These are phyloP conservation scores for Tolypocladium capitatum DNA, from an alignment of 2,329 filamentous ascomycete genomes.

Conservation along the genomic window DNA sequence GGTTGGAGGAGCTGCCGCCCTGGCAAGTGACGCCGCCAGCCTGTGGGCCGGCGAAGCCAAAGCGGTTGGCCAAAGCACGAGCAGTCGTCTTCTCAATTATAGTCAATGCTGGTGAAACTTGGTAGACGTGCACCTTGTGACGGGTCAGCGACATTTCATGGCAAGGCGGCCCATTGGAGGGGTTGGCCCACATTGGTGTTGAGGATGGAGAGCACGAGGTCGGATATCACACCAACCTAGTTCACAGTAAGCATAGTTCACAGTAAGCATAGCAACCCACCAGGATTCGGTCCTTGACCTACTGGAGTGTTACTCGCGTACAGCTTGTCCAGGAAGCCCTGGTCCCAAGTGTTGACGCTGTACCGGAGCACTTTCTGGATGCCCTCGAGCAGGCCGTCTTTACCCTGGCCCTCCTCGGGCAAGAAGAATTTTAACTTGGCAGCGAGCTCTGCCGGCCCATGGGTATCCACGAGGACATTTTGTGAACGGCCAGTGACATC, in stretches of 20 bases:
- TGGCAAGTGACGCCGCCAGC: constrained; percentile 65
- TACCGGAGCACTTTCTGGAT: constrained; percentile 63
- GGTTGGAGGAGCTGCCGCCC: constrained; percentile 75
- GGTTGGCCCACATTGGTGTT: constrained; percentile 64
- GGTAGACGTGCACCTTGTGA: constrained; percentile 64
- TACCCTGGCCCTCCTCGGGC: constrained; percentile 45
- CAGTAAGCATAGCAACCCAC: background rate
- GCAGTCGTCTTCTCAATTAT: constrained; percentile 78
- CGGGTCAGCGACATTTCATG: background rate
- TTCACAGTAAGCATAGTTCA: constrained; percentile 2
- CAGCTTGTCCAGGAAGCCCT: constrained; percentile 91
- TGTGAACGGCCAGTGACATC: constrained; percentile 24
- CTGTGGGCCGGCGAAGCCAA: constrained; percentile 60
- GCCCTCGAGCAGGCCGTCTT: constrained; percentile 59
- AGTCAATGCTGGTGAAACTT: constrained; percentile 80
- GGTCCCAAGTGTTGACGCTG: constrained; percentile 97
- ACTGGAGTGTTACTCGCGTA: constrained; percentile 83
- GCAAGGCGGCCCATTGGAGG: background rate
- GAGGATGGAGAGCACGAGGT: constrained; percentile 69
- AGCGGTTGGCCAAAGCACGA: constrained; percentile 57
- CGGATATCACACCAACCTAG: constrained; percentile 71
- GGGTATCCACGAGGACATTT: constrained; percentile 51
- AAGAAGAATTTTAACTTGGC: constrained; percentile 45
- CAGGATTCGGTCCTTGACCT: constrained; percentile 12
- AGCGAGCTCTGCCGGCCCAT: constrained; percentile 43